A percentile compares a stretch with the other conserved stretches of the same genome.
phyloP scores from a whole-genome alignment of 2,329 filamentous ascomycete species.

The Fusarium algeriense region DNA sequence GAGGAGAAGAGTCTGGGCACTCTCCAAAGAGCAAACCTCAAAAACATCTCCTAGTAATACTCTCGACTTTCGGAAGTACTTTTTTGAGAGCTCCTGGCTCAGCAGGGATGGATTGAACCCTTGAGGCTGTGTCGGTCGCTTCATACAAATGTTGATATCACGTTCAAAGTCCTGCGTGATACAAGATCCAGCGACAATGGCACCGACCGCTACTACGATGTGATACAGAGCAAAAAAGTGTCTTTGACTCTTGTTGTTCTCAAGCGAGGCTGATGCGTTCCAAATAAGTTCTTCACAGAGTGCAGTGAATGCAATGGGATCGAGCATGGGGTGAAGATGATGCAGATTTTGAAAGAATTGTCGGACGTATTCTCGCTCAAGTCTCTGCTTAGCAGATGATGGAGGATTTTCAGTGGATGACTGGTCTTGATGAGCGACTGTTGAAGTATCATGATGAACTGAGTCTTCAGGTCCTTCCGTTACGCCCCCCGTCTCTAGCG shows the following conservation, averaged over 20 bases:
- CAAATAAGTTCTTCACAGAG: neutral
- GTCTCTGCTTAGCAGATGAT: neutral
- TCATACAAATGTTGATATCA: neutral
- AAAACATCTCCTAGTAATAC: neutral
- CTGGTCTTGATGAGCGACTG: neutral
- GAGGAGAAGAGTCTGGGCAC: neutral
- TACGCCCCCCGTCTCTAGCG: neutral
- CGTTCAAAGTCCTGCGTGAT: neutral
- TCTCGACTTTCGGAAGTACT: constrained; percentile 8
- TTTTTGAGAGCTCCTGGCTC: neutral
- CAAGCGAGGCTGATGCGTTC: neutral
- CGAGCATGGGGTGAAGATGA: constrained; percentile 3
- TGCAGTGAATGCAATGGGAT: neutral
- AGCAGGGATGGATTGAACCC: neutral
- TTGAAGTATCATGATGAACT: neutral
- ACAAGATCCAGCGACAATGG: neutral
- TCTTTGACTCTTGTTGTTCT: neutral
- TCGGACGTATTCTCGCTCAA: constrained; percentile 6
- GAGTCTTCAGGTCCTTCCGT: neutral
- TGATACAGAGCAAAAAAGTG: constrained; percentile 1
- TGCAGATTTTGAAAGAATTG: constrained; percentile 9
- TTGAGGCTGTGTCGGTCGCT: neutral
- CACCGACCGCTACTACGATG: neutral
- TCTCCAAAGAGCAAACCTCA: neutral
- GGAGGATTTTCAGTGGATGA: neutral